Base-by-base conservation (phyloP, 306 rosid genomes). In the Clitoria ternatea region DNA sequence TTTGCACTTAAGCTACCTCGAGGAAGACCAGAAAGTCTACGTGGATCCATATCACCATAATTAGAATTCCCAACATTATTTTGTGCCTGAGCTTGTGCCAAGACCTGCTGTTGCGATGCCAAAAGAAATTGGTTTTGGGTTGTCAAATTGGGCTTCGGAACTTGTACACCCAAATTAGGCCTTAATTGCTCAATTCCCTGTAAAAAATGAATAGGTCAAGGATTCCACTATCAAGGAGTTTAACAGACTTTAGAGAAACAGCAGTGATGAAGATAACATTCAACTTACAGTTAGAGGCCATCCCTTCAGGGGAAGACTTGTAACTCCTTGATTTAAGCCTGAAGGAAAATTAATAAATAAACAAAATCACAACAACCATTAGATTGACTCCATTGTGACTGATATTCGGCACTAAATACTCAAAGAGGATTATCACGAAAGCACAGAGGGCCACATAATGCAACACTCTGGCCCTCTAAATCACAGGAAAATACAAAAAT, bases 251-350 rank as follows among this genome's bases (percentile, higher is more conserved):
- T 0, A 48, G 37, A 61, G 47, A 72, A 44, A 50, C 27, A 40
- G 17, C 12, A 45, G 20, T 45, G 7, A 37, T 5, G 53, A 77
- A 43, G 54, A 77, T 30, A 59, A 47, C 35, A 61, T 70, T 66
- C 61, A 81, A 88, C 98, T 88, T 86, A 92, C 98, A 65, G 92
- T 81, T 74, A 92, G 82, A 35, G 98, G 98, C 96, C 96, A 92
- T 20, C 98, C 98, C 87, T 88, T 92, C 56, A 90, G 17, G 11
- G 93, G 91, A 75, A 88, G 88, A 80, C 87, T 74, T 37, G 87
- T 68, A 40, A 88, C 90, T 24, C 91, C 96, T 80, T 86, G 81
- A 75, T 75, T 90, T 75, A 88, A 63, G 72, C 92, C 98, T 92
- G 90, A 60, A 76, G 22, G 55, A 81, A 52, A 39, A 59, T 59